Percentiles rank a stretch among this genome's conserved stretches.
These are phyloP conservation scores for Mimosa bimucronata DNA, from an alignment of 306 rosid species.

Conservation along the genomic window DNA sequence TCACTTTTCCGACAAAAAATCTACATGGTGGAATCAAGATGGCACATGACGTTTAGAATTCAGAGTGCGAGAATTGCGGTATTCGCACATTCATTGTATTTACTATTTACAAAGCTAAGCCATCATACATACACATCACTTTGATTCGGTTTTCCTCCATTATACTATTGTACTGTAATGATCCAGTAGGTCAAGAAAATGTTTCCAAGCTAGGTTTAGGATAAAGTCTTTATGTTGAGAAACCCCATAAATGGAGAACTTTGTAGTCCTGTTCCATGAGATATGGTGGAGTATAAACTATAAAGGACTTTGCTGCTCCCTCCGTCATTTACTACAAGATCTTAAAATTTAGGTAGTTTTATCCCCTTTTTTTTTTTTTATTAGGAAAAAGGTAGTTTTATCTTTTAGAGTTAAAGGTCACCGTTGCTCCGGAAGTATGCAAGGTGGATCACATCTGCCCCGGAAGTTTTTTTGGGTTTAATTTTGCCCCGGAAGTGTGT, in stretches of 20 bases:
- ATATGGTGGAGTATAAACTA: too few species aligned
- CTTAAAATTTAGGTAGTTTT: too few species aligned
- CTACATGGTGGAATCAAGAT: background rate
- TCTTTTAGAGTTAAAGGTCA: too few species aligned
- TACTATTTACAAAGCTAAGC: background rate
- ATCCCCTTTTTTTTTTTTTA: too few species aligned
- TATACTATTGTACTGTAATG: background rate
- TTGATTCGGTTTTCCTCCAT: background rate
- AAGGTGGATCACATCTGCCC: too few species aligned
- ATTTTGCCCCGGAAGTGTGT: too few species aligned
- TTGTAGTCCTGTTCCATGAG: too few species aligned
- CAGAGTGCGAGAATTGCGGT: background rate
- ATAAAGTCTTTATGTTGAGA: background rate
- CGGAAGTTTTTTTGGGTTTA: too few species aligned
- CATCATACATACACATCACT: background rate
- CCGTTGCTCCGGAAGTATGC: too few species aligned
- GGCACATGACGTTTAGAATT: background rate
- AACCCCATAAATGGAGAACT: background rate
- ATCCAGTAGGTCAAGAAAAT: background rate
- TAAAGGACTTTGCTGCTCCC: too few species aligned
- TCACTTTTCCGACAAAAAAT: background rate
- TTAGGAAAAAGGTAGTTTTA: too few species aligned
- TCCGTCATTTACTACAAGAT: too few species aligned
- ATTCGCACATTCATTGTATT: background rate
- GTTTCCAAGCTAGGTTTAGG: background rate